Evolutionary conservation across 106 monocot genomes (phyloP).

Genomic region (Iris macrosiphon): DNA sequence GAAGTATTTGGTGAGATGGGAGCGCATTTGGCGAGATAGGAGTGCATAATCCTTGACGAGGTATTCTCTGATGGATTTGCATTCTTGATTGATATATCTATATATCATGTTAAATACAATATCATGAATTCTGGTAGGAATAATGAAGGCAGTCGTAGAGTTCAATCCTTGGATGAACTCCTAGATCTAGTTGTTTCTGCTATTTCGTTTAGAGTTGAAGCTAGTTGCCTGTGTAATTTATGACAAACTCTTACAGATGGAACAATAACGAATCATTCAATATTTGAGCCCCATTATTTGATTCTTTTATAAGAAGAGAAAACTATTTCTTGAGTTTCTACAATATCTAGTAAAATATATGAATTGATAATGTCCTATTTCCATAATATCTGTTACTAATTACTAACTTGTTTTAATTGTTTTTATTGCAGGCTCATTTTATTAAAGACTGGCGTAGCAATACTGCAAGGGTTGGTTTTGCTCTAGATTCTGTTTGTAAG

Average conservation of each 20-base stretch:
- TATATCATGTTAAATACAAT: too few species aligned
- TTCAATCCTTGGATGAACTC: not conserved
- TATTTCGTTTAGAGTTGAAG: too few species aligned
- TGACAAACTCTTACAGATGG: too few species aligned
- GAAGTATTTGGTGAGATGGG: too few species aligned
- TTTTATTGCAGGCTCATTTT: constrained; percentile 65
- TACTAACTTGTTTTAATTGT: not conserved
- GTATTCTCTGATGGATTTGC: constrained; percentile 20
- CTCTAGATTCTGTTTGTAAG: constrained; percentile 56
- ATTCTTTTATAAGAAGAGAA: too few species aligned
- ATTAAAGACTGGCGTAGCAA: constrained; percentile 68
- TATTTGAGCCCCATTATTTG: too few species aligned
- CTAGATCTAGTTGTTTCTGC: too few species aligned
- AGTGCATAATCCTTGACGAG: constrained; percentile 86
- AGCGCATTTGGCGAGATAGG: constrained; percentile 65
- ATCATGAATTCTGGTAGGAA: too few species aligned
- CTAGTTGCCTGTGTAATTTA: too few species aligned
- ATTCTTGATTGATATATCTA: too few species aligned
- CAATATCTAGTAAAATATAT: not conserved
- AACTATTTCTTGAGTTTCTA: not conserved
- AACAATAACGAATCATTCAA: too few species aligned
- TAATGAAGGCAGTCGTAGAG: too few species aligned
- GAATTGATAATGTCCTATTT: not conserved
- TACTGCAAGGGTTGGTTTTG: constrained; percentile 78
- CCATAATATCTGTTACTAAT: constrained; percentile 3